A percentile compares a stretch with the other conserved stretches of the same genome.
Conservation (phyloP, 176 grass and related monocot species). For the Bromus sterilis region DNA sequence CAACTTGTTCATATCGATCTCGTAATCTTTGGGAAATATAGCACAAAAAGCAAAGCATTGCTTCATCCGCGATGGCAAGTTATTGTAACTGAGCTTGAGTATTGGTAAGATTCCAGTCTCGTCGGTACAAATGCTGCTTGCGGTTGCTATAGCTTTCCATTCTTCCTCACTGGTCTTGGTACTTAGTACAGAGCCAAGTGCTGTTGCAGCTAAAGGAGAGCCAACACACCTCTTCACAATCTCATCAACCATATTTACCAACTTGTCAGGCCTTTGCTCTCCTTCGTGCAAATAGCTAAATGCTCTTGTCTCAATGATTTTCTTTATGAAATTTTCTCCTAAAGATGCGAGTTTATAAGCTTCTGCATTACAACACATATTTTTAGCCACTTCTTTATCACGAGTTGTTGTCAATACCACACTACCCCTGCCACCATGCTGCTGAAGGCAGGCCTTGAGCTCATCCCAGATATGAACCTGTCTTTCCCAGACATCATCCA, state of each 20-base stretch:
- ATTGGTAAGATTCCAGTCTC: not conserved
- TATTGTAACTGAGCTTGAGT: not conserved
- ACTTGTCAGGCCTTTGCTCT: not conserved
- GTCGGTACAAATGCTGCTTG: not conserved
- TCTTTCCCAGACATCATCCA: too few relatives aligned
- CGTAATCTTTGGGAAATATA: not conserved
- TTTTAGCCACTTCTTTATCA: not conserved
- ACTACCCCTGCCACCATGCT: not conserved
- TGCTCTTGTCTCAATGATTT: not conserved
- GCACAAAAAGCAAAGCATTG: not conserved
- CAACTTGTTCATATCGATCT: too few relatives aligned
- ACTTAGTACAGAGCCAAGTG: not conserved
- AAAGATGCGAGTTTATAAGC: not conserved
- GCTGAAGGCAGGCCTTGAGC: not conserved
- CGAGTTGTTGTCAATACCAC: not conserved
- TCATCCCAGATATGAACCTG: rapidly evolving
- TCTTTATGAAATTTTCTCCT: not conserved
- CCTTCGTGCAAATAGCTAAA: not conserved
- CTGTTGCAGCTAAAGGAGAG: slow-evolving; percentile 9
- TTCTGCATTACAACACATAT: not conserved
- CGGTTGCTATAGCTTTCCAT: not conserved
- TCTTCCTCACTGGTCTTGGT: not conserved
- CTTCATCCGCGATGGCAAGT: not conserved
- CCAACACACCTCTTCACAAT: not conserved
- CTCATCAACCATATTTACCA: not conserved